Evolutionary conservation across 139 green algal genomes (phyloP), one percentile per base, ranked within the genome.

Genomic region (Picochlorum sp.): DNA sequence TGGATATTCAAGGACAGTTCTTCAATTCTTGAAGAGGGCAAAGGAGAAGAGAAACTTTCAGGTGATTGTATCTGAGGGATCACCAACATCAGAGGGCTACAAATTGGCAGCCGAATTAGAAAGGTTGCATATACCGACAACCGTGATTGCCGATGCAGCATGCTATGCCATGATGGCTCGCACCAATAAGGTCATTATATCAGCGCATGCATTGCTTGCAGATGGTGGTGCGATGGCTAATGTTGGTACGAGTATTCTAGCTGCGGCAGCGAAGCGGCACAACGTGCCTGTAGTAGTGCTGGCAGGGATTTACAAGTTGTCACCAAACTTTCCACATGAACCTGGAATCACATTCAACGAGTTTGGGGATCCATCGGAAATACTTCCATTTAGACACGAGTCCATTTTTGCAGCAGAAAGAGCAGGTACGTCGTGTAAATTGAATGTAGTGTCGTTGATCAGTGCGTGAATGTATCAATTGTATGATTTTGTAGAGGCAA

Each of bases 101-200:
- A 15, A 57, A 3, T 86, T 97, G 85, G 94, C 94, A 1, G 67
- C 62, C 8, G 64, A 82, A 65, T 85, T 99, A n/a, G 79, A 86
- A 6, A 70, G 79, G 16, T 71, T 71, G 0, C 88, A 86, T 64
- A 86, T 98, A 28, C 68, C 85, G 37, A 93, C 87, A 7, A 97
- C 91, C 1, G 60, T 80, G 58, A 95, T 98, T 60, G 60, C 86
- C 1, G 92, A 98, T 72, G 74, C 81, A 9, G 82, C 90, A n/a
- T 80, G 97, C 18, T 98, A 95, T 81, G 91, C 93, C 38, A 91
- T 98, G 79, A 97, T 98, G 92, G 85, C 91, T 4, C 83, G 92
- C 24, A 85, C 88, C 11, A 95, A 97, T 82, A 92, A 97, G 85
- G 92, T 97, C 44, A 66, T 98, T 51, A 73, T 96, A 15, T 85